Percentiles rank a stretch among this genome's conserved stretches.
phyloP scores from a whole-genome alignment of 106 monocot genomes.

The Iris macrosiphon region DNA sequence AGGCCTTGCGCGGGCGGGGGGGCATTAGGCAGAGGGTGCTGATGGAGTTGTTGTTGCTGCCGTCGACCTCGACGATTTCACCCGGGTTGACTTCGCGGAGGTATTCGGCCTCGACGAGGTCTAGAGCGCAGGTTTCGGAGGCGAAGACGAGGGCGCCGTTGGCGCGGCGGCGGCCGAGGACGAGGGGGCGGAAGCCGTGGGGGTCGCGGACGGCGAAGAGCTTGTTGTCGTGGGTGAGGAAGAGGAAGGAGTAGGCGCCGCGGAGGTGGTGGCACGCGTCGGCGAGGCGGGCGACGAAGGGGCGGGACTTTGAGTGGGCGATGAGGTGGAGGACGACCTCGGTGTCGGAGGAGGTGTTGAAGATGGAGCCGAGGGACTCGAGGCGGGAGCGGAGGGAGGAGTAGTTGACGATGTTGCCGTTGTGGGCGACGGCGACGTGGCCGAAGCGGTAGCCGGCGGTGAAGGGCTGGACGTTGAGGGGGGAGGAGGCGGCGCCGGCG shows the following conservation, averaged over 20 bases:
- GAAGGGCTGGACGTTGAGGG: slow-evolving; percentile 85
- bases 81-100: slow-evolving; percentile 27
- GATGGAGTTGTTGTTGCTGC: slow-evolving; percentile 15
- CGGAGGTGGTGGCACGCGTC: slow-evolving; percentile 48
- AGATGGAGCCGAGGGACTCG: slow-evolving; percentile 60
- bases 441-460: slow-evolving; percentile 60
- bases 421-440: slow-evolving; percentile 65
- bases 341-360: slow-evolving; percentile 59
- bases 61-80: slow-evolving; percentile 17
- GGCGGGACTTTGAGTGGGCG: slow-evolving; percentile 53
- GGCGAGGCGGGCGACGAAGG: slow-evolving; percentile 51
- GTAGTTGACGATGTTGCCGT: slow-evolving; percentile 91
- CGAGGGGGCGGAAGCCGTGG: slow-evolving; percentile 70
- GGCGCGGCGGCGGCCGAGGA: slow-evolving; percentile 45
- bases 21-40: slow-evolving; percentile 52
- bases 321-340: slow-evolving; percentile 63
- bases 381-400: slow-evolving; percentile 26
- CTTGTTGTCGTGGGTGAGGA: slow-evolving; percentile 47
- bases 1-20: slow-evolving; percentile 39
- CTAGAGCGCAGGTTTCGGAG: slow-evolving; percentile 51
- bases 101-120: slow-evolving; percentile 43
- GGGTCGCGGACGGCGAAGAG: slow-evolving; percentile 69
- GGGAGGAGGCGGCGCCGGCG: slow-evolving; percentile 48
- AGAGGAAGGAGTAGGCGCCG: slow-evolving; percentile 58
- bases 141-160: slow-evolving; percentile 41